Evolutionary conservation across 2,329 filamentous ascomycete genomes (phyloP).

Genomic region (Neofusicoccum kwambonambiense): DNA sequence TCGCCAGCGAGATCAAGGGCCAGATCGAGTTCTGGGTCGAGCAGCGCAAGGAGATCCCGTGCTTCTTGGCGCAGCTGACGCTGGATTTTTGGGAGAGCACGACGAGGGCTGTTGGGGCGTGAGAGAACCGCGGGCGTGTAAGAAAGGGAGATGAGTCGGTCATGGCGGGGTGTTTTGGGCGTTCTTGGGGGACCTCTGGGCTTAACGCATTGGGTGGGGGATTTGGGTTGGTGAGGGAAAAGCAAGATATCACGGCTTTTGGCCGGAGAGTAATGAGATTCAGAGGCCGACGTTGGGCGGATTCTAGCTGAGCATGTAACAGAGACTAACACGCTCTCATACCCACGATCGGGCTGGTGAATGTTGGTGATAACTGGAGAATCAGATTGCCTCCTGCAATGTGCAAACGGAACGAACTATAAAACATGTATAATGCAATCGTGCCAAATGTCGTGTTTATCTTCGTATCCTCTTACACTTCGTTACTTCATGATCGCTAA

Average conservation of each 20-base stretch:
- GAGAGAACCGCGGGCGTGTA: no score
- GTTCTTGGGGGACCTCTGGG: not conserved
- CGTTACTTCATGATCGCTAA: not conserved
- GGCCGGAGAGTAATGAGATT: no score
- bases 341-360: no score
- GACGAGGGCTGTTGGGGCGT: slow-evolving; percentile 37
- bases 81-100: slow-evolving; percentile 79
- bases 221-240: not conserved
- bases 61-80: slow-evolving; percentile 86
- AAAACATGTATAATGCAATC: no score
- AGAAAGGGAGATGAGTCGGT: no score
- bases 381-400: not conserved
- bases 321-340: no score
- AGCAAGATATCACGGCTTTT: not conserved
- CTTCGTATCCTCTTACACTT: no score
- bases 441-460: no score
- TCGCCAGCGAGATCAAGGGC: slow-evolving; percentile 79
- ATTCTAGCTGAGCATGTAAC: no score
- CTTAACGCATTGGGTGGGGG: not conserved
- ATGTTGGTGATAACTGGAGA: no score
- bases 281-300: no score
- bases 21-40: slow-evolving; percentile 96
- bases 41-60: slow-evolving; percentile 88
- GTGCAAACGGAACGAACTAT: not conserved
- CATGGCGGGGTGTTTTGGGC: not conserved